phyloP scores from a whole-genome alignment of 495 filamentous ascomycete species.

The Talaromyces stipitatus region DNA sequence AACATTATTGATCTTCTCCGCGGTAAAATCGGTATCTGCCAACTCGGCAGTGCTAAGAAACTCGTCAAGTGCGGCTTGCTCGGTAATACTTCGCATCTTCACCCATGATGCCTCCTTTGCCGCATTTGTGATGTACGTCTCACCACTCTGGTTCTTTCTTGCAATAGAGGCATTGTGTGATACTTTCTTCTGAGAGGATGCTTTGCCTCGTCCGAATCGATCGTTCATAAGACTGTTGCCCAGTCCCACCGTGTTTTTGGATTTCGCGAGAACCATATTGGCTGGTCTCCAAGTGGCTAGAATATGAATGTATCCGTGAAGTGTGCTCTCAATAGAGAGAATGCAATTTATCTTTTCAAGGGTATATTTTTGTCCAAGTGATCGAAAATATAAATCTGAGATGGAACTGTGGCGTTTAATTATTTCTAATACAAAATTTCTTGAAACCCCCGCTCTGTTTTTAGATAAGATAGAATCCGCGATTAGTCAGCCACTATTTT shows the following conservation, averaged over 20 bases:
- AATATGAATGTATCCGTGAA: background rate
- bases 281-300: slow-evolving; percentile 13
- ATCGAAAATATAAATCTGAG: background rate
- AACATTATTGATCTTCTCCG: slow-evolving; percentile 96
- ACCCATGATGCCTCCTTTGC: slow-evolving; percentile 40
- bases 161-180: slow-evolving; percentile 53
- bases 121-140: slow-evolving; percentile 42
- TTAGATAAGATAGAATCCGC: slow-evolving; percentile 20
- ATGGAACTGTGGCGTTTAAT: slow-evolving; percentile 2
- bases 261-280: slow-evolving; percentile 90
- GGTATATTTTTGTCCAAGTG: background rate
- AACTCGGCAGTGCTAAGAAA: slow-evolving; percentile 84
- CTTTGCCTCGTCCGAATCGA: slow-evolving; percentile 83
- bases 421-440: slow-evolving; percentile 7
- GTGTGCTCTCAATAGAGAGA: background rate
- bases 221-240: slow-evolving; percentile 91
- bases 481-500: slow-evolving; percentile 16
- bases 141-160: slow-evolving; percentile 35
- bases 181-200: slow-evolving; percentile 57
- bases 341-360: background rate
- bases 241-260: slow-evolving; percentile 88
- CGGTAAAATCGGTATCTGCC: slow-evolving; percentile 96
- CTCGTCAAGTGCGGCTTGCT: slow-evolving; percentile 90
- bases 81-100: slow-evolving; percentile 97
- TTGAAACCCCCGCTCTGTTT: background rate